phyloP scores from a whole-genome alignment of 1,139 yeast species.

The Yamadazyma epiphylla region DNA sequence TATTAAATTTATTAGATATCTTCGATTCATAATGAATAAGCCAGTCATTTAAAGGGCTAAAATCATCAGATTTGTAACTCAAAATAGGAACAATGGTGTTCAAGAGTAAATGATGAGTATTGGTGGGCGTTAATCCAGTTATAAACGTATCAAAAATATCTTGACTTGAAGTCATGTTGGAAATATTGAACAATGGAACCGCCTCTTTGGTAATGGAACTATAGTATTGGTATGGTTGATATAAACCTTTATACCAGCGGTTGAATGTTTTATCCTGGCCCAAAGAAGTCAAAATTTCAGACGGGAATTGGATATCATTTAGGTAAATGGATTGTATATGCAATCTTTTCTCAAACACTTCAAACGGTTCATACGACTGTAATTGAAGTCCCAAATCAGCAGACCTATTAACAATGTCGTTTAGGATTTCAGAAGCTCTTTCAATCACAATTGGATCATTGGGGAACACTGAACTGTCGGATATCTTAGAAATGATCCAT shows the following conservation, averaged over 20 bases:
- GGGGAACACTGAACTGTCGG: slow-evolving; percentile 1
- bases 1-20: slow-evolving; percentile 13
- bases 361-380: too few relatives aligned
- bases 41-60: slow-evolving; percentile 26
- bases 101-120: slow-evolving; percentile 20
- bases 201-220: slow-evolving; percentile 14
- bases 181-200: not conserved
- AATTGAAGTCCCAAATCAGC: too few relatives aligned
- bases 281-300: slow-evolving; percentile 1
- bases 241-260: slow-evolving; percentile 26
- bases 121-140: slow-evolving; percentile 16
- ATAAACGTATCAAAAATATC: slow-evolving; percentile 20
- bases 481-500: slow-evolving; percentile 10
- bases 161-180: slow-evolving; percentile 7
- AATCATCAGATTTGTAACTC: slow-evolving; percentile 16
- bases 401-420: too few relatives aligned
- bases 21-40: slow-evolving; percentile 13
- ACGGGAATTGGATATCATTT: slow-evolving; percentile 9
- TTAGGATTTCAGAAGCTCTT: slow-evolving; percentile 19
- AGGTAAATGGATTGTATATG: slow-evolving; percentile 10
- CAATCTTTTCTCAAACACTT: slow-evolving; percentile 6
- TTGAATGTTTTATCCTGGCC: slow-evolving; percentile 16
- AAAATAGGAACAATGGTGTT: slow-evolving; percentile 30
- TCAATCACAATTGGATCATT: slow-evolving; percentile 1
- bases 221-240: slow-evolving; percentile 29